A percentile compares a stretch with the other conserved stretches of the same genome.
Evolutionary conservation across 371 early-diverging fungal species (phyloP).

Genomic region (Astathelohania contejeani): DNA sequence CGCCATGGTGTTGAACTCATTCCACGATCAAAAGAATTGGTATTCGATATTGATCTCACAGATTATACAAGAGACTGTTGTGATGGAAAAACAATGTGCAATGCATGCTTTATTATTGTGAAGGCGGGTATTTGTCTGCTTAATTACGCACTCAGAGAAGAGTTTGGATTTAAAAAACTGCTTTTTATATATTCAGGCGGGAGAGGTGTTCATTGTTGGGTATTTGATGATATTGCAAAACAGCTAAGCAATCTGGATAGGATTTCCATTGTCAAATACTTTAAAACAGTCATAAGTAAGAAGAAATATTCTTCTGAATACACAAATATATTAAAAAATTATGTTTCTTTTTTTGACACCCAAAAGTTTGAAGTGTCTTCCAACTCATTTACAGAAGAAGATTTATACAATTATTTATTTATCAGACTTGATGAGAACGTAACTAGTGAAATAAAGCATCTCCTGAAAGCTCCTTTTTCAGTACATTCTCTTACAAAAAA

Average conservation of each 20-base stretch:
- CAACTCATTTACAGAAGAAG: neutral
- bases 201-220: slow-evolving; percentile 97
- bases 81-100: slow-evolving; percentile 62
- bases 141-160: slow-evolving; percentile 56
- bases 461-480: slow-evolving; percentile 93
- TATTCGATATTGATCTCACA: slow-evolving; percentile 99
- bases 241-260: slow-evolving; percentile 61
- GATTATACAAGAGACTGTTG: slow-evolving; percentile 92
- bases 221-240: slow-evolving; percentile 71
- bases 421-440: slow-evolving; percentile 87
- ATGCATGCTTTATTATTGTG: slow-evolving; percentile 79
- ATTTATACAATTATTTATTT: slow-evolving; percentile 55
- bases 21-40: slow-evolving; percentile 71
- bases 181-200: slow-evolving; percentile 92
- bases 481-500: slow-evolving; percentile 63
- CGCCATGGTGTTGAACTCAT: slow-evolving; percentile 56
- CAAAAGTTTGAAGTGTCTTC: neutral
- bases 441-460: slow-evolving; percentile 70
- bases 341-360: slow-evolving; percentile 1
- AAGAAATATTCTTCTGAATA: slow-evolving; percentile 13
- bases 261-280: slow-evolving; percentile 64
- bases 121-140: slow-evolving; percentile 71
- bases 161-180: slow-evolving; percentile 80
- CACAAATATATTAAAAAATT: slow-evolving; percentile 30
- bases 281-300: slow-evolving; percentile 20